phyloP scores from a whole-genome alignment of 768 basidiomycete species.

The Saitozyma podzolica region DNA sequence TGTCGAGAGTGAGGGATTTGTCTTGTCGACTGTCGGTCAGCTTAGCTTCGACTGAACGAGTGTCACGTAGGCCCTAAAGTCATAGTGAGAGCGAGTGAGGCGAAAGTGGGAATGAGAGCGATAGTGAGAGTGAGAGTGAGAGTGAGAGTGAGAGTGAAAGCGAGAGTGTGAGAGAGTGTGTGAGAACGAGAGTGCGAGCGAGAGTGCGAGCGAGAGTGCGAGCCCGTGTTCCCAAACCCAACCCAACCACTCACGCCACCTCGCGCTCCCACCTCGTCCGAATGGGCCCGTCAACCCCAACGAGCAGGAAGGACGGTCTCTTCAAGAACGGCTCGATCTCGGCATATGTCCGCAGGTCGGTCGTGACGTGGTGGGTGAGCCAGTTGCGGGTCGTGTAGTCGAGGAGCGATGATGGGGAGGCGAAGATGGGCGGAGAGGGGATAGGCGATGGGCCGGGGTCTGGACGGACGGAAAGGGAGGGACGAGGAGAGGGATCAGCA shows the following conservation, averaged over 20 bases:
- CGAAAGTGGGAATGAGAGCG: too few relatives aligned
- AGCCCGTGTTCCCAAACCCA: too few relatives aligned
- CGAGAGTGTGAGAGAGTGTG: too few relatives aligned
- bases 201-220: background rate
- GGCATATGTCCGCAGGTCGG: conserved; percentile 61
- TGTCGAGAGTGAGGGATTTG: conserved; percentile 57
- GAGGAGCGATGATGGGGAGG: conserved; percentile 62
- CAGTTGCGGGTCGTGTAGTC: conserved; percentile 77
- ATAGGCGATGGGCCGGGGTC: background rate
- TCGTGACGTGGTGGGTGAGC: conserved; percentile 76
- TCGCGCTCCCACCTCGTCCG: conserved; percentile 65
- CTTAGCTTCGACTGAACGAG: background rate
- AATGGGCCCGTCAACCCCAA: conserved; percentile 80
- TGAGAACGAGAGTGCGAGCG: background rate
- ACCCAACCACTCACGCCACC: too few relatives aligned
- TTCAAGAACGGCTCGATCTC: conserved; percentile 71
- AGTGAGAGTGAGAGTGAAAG: too few relatives aligned
- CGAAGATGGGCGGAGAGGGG: conserved; percentile 52
- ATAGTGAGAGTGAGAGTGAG: too few relatives aligned
- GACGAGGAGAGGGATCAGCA: background rate
- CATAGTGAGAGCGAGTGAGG: too few relatives aligned
- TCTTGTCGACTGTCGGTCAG: background rate
- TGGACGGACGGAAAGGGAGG: too few relatives aligned
- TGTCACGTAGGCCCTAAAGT: background rate
- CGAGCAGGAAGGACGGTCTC: conserved; percentile 85